Conservation (phyloP, 2,329 filamentous ascomycete species). For the Cytospora piceicola region DNA sequence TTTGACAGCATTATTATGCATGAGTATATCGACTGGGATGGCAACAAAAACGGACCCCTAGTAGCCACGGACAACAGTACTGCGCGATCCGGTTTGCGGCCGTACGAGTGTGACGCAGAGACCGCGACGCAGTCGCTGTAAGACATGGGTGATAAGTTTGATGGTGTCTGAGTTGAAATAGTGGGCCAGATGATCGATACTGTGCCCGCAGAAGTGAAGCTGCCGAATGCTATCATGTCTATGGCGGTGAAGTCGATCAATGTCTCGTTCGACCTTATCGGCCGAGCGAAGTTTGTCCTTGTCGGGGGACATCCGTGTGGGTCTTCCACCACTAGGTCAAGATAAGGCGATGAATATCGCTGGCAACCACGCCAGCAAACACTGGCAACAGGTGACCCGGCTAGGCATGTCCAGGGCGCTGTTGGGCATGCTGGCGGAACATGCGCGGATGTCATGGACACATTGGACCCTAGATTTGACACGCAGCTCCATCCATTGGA, state of each 20-base stretch:
- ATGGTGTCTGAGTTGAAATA: constrained; percentile 35
- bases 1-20: constrained; percentile 13
- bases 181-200: constrained; percentile 38
- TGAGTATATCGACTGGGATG: constrained; percentile 17
- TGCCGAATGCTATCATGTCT: constrained; percentile 12
- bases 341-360: neutral
- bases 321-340: neutral
- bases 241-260: constrained; percentile 6
- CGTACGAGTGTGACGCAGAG: constrained; percentile 38
- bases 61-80: constrained; percentile 15
- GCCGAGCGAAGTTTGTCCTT: neutral
- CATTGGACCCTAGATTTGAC: neutral
- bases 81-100: constrained; percentile 34
- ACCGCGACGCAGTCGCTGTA: constrained; percentile 37
- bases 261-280: neutral
- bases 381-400: neutral
- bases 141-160: constrained; percentile 33
- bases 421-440: neutral
- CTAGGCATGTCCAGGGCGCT: neutral
- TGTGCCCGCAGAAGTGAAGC: constrained; percentile 34
- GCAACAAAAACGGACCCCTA: constrained; percentile 12
- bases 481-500: neutral
- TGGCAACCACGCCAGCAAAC: neutral
- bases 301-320: neutral
- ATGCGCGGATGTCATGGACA: neutral